These are phyloP conservation scores for Zygosaccharomyces rouxii DNA, from an alignment of 805 yeast genomes.

Conservation along the genomic window DNA sequence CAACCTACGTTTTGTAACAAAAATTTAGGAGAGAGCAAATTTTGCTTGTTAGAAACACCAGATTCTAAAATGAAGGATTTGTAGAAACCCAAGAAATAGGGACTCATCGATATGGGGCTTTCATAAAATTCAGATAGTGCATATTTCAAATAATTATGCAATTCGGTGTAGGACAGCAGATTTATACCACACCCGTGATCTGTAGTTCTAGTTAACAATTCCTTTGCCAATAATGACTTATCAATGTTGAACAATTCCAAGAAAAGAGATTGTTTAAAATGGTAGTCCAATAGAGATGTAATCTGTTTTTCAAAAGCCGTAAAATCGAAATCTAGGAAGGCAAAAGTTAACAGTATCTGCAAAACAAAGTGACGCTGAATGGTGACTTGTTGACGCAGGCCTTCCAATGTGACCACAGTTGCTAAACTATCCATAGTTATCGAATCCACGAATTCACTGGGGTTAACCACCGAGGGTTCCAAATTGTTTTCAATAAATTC, in stretches of 20 bases:
- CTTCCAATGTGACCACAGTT: constrained; percentile 23
- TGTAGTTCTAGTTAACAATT: constrained; percentile 20
- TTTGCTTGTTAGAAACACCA: constrained; percentile 3
- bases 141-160: constrained; percentile 18
- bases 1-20: constrained; percentile 20
- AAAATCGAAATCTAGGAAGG: constrained; percentile 38
- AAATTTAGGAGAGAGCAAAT: constrained; percentile 3
- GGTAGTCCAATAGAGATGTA: constrained; percentile 20
- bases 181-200: constrained; percentile 27
- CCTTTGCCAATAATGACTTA: constrained; percentile 19
- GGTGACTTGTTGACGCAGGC: constrained; percentile 29
- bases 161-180: constrained; percentile 23
- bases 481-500: constrained; percentile 35
- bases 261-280: constrained; percentile 27
- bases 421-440: constrained; percentile 25
- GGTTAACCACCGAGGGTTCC: constrained; percentile 2
- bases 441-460: constrained; percentile 21
- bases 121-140: constrained; percentile 16
- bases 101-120: constrained; percentile 13
- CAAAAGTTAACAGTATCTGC: constrained; percentile 34
- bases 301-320: constrained; percentile 24
- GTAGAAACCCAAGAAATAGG: constrained; percentile 21
- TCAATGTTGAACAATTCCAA: constrained; percentile 26
- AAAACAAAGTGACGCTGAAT: constrained; percentile 33
- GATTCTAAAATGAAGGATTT: constrained; percentile 17